These are phyloP conservation scores for Thalassiosira mediterranea DNA, from an alignment of 352 stramenopile genomes.

Conservation along the genomic window DNA sequence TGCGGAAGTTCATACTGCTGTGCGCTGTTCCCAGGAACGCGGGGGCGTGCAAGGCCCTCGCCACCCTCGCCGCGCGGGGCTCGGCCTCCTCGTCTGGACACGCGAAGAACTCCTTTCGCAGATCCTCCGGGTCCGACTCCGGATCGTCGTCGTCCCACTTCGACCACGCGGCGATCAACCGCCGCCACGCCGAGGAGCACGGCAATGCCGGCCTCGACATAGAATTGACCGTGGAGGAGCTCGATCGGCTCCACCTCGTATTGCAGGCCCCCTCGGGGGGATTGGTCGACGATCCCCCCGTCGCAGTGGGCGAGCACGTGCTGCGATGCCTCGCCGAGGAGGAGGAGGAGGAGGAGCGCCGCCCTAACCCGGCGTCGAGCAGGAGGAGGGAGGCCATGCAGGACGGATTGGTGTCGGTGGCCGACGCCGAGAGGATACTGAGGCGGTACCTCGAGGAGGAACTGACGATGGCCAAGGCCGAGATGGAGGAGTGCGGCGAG, in stretches of 20 bases:
- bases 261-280: conserved; percentile 73
- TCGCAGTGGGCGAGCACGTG: conserved; percentile 74
- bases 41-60: conserved; percentile 62
- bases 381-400: conserved; percentile 40
- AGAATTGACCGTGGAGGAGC: conserved; percentile 72
- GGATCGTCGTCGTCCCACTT: conserved; percentile 1
- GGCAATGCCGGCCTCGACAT: conserved; percentile 69
- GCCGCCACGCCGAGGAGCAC: conserved; percentile 74
- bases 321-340: conserved; percentile 57
- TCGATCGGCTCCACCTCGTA: conserved; percentile 78
- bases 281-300: conserved; percentile 72
- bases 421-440: conserved; percentile 74
- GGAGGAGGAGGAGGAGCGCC: conserved; percentile 33
- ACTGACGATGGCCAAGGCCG: conserved; percentile 54
- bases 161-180: conserved; percentile 56
- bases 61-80: conserved; percentile 53
- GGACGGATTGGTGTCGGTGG: conserved; percentile 53
- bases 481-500: conserved; percentile 47
- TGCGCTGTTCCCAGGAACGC: conserved; percentile 69
- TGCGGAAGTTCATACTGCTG: conserved; percentile 76
- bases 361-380: conserved; percentile 9
- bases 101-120: no score
- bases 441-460: conserved; percentile 72
- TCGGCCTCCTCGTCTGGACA: no score
- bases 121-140: no score